Conservation (phyloP, 768 basidiomycete genomes). For the Boletus tylopilopsis region DNA sequence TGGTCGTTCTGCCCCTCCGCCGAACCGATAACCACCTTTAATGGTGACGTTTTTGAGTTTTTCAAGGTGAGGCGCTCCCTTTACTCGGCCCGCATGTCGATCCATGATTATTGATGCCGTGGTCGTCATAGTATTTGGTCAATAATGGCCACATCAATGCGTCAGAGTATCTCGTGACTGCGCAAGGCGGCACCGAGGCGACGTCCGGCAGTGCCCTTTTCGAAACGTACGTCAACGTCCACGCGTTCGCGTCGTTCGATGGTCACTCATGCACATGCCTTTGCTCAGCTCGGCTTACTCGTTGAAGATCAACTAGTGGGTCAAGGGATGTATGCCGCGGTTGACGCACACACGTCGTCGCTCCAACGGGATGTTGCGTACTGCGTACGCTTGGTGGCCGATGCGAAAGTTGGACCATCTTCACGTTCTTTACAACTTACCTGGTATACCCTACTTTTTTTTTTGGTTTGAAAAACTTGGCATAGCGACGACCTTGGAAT, state of each 20-base stretch:
- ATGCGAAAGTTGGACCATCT: too few species aligned
- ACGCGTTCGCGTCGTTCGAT: constrained; percentile 13
- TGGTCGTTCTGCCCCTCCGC: constrained; percentile 44
- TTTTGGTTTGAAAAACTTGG: too few species aligned
- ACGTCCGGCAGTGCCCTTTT: constrained; percentile 54
- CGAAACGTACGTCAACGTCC: constrained; percentile 54
- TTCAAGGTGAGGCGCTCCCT: constrained; percentile 34
- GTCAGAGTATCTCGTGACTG: constrained; percentile 55
- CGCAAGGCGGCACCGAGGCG: constrained; percentile 62
- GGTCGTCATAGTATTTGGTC: constrained; percentile 49
- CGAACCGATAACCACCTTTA: constrained; percentile 44
- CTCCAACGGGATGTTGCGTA: too few species aligned
- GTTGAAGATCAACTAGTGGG: constrained; percentile 40
- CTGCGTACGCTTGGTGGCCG: too few species aligned
- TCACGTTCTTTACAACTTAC: too few species aligned
- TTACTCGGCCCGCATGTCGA: neutral
- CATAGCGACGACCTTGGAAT: too few species aligned
- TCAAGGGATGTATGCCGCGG: too few species aligned
- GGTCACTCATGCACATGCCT: neutral
- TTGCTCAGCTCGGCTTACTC: constrained; percentile 41
- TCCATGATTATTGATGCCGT: neutral
- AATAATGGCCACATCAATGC: constrained; percentile 40
- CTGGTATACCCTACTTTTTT: too few species aligned
- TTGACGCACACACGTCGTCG: neutral
- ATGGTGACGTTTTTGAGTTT: constrained; percentile 51